Evolutionary conservation across 306 rosid species (phyloP).

Genomic region (Casuarina cunninghamiana): DNA sequence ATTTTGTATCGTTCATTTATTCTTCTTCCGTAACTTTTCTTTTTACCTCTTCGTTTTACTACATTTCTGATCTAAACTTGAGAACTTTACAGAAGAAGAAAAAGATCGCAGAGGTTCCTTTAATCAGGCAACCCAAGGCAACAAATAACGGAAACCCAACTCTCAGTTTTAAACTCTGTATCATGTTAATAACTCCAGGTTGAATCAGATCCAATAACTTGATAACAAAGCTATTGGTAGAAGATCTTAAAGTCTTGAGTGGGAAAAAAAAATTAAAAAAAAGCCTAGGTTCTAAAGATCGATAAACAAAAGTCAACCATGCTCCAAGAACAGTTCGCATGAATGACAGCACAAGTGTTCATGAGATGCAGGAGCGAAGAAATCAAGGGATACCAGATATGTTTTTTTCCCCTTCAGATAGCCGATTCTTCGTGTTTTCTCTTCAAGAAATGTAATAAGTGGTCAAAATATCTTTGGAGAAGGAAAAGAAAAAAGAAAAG

Average conservation of each 20-base stretch:
- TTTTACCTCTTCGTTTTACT: background rate
- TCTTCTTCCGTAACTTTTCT: background rate
- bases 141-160: background rate
- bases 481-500: background rate
- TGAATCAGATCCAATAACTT: too few species aligned
- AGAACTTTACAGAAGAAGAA: background rate
- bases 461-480: background rate
- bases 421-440: too few species aligned
- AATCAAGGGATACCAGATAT: too few species aligned
- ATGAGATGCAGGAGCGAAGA: background rate
- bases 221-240: too few species aligned
- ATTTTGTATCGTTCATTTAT: background rate
- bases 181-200: background rate
- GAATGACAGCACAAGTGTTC: background rate
- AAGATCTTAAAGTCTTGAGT: too few species aligned
- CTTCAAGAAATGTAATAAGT: background rate
- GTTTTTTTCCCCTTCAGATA: too few species aligned
- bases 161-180: background rate
- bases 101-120: background rate
- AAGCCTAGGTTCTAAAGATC: too few species aligned
- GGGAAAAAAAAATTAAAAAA: too few species aligned
- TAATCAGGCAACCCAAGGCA: background rate
- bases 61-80: background rate
- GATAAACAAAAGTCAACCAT: too few species aligned
- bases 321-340: background rate